Conservation (phyloP, 176 grass and related monocot species). For the Luzula sylvatica region DNA sequence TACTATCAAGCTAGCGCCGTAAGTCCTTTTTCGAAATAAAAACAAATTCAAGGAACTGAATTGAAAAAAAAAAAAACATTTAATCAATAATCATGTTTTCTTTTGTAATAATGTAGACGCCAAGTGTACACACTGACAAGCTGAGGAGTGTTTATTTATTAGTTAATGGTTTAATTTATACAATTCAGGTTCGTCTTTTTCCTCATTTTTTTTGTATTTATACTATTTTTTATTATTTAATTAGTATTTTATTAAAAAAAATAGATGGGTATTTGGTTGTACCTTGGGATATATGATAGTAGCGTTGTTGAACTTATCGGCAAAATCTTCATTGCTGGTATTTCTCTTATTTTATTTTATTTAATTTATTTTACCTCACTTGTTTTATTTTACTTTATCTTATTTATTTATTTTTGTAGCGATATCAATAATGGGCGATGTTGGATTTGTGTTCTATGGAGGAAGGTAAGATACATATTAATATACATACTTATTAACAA, state of each 20-base stretch:
- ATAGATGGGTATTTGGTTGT: constrained; percentile 6
- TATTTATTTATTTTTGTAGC: neutral
- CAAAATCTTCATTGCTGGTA: constrained; percentile 21
- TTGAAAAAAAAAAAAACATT: constrained; percentile 7
- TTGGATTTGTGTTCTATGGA: constrained; percentile 16
- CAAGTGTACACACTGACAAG: constrained; percentile 18
- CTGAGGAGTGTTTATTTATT: constrained; percentile 12
- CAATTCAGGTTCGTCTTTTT: constrained; percentile 12
- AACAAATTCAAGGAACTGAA: neutral
- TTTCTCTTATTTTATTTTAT: neutral
- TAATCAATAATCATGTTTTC: neutral
- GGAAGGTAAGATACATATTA: constrained; percentile 16
- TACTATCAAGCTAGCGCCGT: constrained; percentile 62
- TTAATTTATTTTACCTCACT: neutral
- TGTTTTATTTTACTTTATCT: neutral
- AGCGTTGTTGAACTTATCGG: constrained; percentile 17
- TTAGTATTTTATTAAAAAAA: neutral
- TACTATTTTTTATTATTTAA: no score
- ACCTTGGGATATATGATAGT: constrained; percentile 15
- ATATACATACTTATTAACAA: neutral
- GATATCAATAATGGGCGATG: constrained; percentile 11
- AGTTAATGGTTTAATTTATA: constrained; percentile 18
- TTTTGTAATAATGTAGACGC: neutral
- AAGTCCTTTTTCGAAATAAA: neutral
- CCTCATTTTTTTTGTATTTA: neutral